Conservation (phyloP, 331 rosid genomes). For the Malus hybrid region DNA sequence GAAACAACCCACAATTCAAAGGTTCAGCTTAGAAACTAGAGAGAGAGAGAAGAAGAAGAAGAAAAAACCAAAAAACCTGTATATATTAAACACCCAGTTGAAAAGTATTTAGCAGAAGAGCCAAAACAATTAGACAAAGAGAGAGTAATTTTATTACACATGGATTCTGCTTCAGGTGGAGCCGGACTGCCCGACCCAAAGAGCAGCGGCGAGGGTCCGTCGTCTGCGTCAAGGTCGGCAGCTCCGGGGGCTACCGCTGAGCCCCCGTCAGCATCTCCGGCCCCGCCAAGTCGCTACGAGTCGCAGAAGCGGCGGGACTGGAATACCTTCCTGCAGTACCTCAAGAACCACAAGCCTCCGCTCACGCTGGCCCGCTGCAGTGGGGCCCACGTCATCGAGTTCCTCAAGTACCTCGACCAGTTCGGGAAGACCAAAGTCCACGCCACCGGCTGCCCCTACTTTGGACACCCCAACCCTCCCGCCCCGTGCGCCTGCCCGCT, state of each 20-base stretch:
- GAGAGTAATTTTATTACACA: neutral
- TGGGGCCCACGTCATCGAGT: conserved; percentile 96
- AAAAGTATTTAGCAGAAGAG: neutral
- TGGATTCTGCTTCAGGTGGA: conserved; percentile 69
- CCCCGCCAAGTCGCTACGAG: conserved; percentile 78
- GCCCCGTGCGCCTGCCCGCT: conserved; percentile 79
- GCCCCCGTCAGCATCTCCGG: conserved; percentile 22
- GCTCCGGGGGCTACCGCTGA: neutral
- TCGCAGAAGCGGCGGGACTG: conserved; percentile 93
- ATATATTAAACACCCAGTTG: neutral
- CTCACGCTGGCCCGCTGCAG: conserved; percentile 81
- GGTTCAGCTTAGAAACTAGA: neutral
- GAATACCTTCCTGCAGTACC: conserved; percentile 90
- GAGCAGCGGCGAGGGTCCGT: conserved; percentile 29
- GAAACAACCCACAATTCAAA: neutral
- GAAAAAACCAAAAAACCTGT: neutral
- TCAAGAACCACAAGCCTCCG: conserved; percentile 93
- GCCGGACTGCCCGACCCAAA: conserved; percentile 24
- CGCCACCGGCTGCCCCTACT: conserved; percentile 59
- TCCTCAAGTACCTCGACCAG: conserved; percentile 82
- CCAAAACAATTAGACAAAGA: neutral
- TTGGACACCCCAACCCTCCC: conserved; percentile 81
- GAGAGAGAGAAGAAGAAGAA: neutral
- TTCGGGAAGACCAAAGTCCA: conserved; percentile 95
- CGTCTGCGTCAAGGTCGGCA: neutral